phyloP scores from a whole-genome alignment of 768 basidiomycete genomes.

The Xerocomellus amylosporus region DNA sequence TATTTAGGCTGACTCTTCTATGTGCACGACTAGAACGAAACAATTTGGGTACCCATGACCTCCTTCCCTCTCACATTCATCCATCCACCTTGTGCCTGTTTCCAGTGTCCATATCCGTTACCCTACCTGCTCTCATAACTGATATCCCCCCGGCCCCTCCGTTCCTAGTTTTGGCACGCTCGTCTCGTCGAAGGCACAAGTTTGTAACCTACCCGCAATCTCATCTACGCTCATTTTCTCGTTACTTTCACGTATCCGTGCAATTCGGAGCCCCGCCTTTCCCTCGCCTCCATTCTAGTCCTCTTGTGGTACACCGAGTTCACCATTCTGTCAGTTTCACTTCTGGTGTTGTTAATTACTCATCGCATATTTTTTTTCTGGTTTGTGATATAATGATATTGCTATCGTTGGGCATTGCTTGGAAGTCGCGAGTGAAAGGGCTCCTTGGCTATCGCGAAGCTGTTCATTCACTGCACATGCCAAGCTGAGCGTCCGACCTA shows the following conservation, averaged over 20 bases:
- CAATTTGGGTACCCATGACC: conserved; percentile 28
- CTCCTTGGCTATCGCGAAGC: neutral
- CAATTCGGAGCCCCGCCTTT: conserved; percentile 11
- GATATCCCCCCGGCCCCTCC: conserved; percentile 26
- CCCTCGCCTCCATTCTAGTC: conserved; percentile 8
- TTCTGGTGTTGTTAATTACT: conserved; percentile 32
- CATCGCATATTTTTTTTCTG: conserved; percentile 34
- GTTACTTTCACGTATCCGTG: conserved; percentile 18
- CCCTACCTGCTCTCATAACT: conserved; percentile 30
- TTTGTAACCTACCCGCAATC: conserved; percentile 33
- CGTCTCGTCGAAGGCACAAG: conserved; percentile 30
- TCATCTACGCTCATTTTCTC: conserved; percentile 32
- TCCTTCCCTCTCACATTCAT: conserved; percentile 10
- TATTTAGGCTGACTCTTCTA: conserved; percentile 23
- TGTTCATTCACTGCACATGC: neutral
- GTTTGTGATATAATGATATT: conserved; percentile 44
- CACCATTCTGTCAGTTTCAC: conserved; percentile 20
- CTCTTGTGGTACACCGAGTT: conserved; percentile 18
- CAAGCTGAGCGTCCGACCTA: conserved; percentile 14
- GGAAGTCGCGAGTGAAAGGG: neutral
- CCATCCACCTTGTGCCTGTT: conserved; percentile 20
- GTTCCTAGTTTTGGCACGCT: conserved; percentile 22
- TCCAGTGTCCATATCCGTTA: conserved; percentile 23
- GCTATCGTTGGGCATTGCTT: conserved; percentile 21
- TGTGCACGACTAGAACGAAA: conserved; percentile 26